phyloP scores from a whole-genome alignment of 1,284 basidiomycete species.

The Wallemia ichthyophaga region DNA sequence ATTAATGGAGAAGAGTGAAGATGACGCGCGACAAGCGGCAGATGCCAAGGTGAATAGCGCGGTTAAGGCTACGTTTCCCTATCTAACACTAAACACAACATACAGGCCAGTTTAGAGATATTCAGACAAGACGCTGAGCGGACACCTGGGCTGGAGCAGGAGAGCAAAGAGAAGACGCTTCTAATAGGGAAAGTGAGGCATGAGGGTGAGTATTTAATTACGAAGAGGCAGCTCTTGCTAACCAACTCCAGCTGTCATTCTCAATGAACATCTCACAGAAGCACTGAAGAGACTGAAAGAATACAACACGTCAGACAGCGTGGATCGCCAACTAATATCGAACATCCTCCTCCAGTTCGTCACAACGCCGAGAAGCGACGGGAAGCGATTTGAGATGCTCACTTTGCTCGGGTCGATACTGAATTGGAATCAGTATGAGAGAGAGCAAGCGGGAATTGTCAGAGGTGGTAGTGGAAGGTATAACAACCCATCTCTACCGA shows the following conservation, averaged over 20 bases:
- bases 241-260: conserved; percentile 38
- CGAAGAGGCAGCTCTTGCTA: conserved; percentile 2
- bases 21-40: conserved; percentile 12
- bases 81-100: neutral
- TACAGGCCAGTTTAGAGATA: neutral
- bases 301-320: conserved; percentile 56
- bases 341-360: conserved; percentile 86
- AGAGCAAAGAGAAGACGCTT: conserved; percentile 76
- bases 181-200: conserved; percentile 76
- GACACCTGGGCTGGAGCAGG: conserved; percentile 43
- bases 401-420: conserved; percentile 60
- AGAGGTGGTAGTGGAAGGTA: neutral
- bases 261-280: conserved; percentile 92
- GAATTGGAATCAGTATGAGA: conserved; percentile 63
- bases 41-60: conserved; percentile 50
- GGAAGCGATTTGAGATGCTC: conserved; percentile 92
- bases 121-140: conserved; percentile 25
- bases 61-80: conserved; percentile 6
- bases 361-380: conserved; percentile 58
- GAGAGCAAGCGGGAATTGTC: conserved; percentile 61
- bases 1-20: neutral
- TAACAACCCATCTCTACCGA: conserved; percentile 6
- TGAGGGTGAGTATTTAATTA: conserved; percentile 30
- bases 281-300: conserved; percentile 71
- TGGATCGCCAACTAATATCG: conserved; percentile 74